Evolutionary conservation across 305 asterid genomes (phyloP).

Genomic region (Euphrasia arctica): DNA sequence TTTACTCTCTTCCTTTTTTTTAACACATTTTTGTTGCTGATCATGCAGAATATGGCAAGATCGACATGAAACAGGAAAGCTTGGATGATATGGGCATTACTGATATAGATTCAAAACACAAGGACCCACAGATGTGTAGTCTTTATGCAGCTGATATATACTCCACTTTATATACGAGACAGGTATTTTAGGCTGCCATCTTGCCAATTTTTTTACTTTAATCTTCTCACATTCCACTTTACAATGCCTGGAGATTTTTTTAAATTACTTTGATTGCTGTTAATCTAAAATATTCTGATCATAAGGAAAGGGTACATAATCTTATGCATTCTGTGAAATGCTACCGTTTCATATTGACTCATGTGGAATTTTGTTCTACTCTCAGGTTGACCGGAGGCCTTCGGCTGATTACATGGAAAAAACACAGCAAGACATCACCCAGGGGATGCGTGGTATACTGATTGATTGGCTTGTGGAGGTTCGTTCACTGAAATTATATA

Average conservation of each 20-base stretch:
- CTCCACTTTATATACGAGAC: slow-evolving; percentile 46
- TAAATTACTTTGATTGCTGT: background rate
- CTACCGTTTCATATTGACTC: slow-evolving; percentile 17
- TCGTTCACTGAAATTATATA: slow-evolving; percentile 31
- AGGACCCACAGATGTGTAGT: slow-evolving; percentile 89
- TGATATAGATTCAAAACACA: slow-evolving; percentile 63
- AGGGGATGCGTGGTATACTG: slow-evolving; percentile 83
- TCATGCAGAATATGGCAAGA: slow-evolving; percentile 42
- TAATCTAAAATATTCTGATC: slow-evolving; percentile 14
- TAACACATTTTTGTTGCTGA: slow-evolving; percentile 28
- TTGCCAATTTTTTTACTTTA: slow-evolving; percentile 10
- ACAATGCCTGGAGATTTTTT: slow-evolving; percentile 14
- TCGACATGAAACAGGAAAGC: slow-evolving; percentile 32
- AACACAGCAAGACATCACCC: slow-evolving; percentile 75
- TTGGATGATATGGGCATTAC: slow-evolving; percentile 45
- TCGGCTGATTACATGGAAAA: slow-evolving; percentile 75
- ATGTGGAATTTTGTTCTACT: slow-evolving; percentile 24
- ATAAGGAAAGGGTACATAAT: slow-evolving; percentile 8
- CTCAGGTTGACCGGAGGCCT: slow-evolving; percentile 80
- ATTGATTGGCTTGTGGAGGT: slow-evolving; percentile 99
- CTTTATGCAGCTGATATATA: slow-evolving; percentile 81
- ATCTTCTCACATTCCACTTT: background rate
- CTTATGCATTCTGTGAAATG: slow-evolving; percentile 11
- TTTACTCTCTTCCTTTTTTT: slow-evolving; percentile 17
- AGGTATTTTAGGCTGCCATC: slow-evolving; percentile 52